Conservation (phyloP, 768 basidiomycete species). For the Grammothele lineata region DNA sequence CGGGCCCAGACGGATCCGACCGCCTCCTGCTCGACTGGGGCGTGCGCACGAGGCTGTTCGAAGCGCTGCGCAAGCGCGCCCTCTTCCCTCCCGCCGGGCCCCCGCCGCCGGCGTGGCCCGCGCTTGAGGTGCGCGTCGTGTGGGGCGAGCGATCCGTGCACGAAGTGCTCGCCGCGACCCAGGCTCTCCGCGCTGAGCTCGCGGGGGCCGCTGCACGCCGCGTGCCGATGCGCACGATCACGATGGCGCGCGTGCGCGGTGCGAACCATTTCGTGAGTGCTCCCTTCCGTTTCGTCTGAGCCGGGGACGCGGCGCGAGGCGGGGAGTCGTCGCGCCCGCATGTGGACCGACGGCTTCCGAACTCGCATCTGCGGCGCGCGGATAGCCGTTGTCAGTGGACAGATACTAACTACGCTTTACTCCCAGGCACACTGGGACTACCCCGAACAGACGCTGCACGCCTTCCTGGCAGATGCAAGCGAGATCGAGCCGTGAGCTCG, state of each 20-base stretch:
- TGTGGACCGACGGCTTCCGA: too few relatives aligned
- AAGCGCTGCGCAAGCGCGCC: background rate
- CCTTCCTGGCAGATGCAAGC: background rate
- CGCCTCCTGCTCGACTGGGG: slow-evolving; percentile 5
- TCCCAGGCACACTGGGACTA: slow-evolving; percentile 7
- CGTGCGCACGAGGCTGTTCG: slow-evolving; percentile 6
- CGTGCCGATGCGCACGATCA: background rate
- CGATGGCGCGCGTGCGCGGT: slow-evolving; percentile 1
- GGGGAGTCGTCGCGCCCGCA: too few relatives aligned
- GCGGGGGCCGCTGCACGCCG: background rate
- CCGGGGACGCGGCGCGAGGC: background rate
- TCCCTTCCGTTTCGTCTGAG: background rate
- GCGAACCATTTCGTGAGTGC: slow-evolving; percentile 12
- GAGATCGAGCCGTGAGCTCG: background rate
- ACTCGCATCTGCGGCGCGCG: too few relatives aligned
- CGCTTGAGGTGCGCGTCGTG: slow-evolving; percentile 4
- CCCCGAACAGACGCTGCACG: slow-evolving; percentile 5
- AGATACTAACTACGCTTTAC: too few relatives aligned
- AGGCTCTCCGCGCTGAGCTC: slow-evolving; percentile 1
- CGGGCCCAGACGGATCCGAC: slow-evolving; percentile 14
- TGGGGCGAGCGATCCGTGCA: slow-evolving; percentile 6
- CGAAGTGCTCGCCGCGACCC: background rate
- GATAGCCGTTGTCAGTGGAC: too few relatives aligned
- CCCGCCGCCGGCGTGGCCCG: too few relatives aligned
- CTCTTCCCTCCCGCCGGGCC: too few relatives aligned